Conservation (phyloP, 441 rosid genomes). For the Bruguiera hainesii region DNA sequence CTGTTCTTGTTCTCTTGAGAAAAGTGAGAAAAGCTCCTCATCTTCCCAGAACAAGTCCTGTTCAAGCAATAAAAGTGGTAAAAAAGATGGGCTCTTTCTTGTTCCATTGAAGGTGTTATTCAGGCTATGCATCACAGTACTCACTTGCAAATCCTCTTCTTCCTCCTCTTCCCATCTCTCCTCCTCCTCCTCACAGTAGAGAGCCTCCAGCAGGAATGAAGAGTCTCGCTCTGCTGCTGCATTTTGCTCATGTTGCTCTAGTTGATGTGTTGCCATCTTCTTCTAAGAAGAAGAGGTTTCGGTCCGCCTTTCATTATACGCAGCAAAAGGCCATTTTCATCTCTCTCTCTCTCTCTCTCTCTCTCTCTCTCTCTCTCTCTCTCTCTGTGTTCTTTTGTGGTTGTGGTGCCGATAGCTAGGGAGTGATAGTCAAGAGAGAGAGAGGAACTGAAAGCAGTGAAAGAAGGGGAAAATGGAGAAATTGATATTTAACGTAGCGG, state of each 20-base stretch:
- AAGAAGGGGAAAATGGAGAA: background rate
- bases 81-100: conserved; percentile 13
- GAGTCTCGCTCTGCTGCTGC: conserved; percentile 27
- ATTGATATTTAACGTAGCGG: conserved; percentile 29
- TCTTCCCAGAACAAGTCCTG: conserved; percentile 82
- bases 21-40: conserved; percentile 62
- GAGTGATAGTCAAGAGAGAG: conserved; percentile 5
- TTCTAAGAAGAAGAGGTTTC: conserved; percentile 38
- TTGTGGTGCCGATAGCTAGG: conserved; percentile 1
- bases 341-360: conserved; percentile 8
- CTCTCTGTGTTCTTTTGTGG: conserved; percentile 7
- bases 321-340: conserved; percentile 3
- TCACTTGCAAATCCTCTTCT: conserved; percentile 26
- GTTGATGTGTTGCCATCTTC: conserved; percentile 52
- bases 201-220: conserved; percentile 57
- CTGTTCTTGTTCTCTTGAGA: conserved; percentile 52
- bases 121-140: background rate
- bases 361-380: conserved; percentile 4
- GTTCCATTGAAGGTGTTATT: conserved; percentile 7
- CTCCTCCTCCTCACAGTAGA: conserved; percentile 61
- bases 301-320: conserved; percentile 29
- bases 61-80: conserved; percentile 36
- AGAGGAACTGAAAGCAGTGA: conserved; percentile 3
- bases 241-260: conserved; percentile 20
- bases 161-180: conserved; percentile 31